Evolutionary conservation across 1,284 basidiomycete genomes (phyloP), one percentile per base, ranked within the genome.

Genomic region (Tylopilus sp.): DNA sequence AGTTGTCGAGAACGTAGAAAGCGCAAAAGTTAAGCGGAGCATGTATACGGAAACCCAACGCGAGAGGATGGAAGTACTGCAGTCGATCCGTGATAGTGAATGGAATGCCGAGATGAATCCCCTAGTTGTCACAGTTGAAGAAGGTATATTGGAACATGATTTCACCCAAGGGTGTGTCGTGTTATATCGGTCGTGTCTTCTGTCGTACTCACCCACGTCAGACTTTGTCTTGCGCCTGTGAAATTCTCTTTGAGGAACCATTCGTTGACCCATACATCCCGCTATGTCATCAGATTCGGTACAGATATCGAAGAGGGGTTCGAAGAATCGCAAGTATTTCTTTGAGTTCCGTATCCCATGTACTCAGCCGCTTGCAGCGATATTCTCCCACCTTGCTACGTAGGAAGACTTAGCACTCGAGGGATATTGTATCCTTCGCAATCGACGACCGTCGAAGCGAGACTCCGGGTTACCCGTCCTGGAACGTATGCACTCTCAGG

Each of bases 21-120:
- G 68, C 37, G 75, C 75, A n/a, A 89, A 89, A 63, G 74, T 75
- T 18, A 86, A 80, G 60, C 79, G 85, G 52, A 92, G 82, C 52
- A 89, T 96, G 79, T 97, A 92, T 64, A 89, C 89, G 16, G 92
- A 96, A 72, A 94, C 91, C 5, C 81, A 80, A 49, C 74, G 85
- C 43, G 82, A 92, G 65, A 81, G 82, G 59, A 68, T 69, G 54
- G 79, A 82, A 39, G 71, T 95, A 26, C 63, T 92, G 40, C 73
- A 80, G 28, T 78, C 81, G 5, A 77, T 96, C 25, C 71, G 79
- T 40, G 68, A 72, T 4, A 86, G 85, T 53, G 82, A 86, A 60
- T 89, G 90, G 82, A 92, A 92, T 54, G 60, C 64, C 28, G 88
- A 92, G 70, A 85, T 75, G 80, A 77, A 92, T 61, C 92, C 93